A percentile compares a stretch with the other conserved stretches of the same genome.
phyloP scores from a whole-genome alignment of 495 filamentous ascomycete species.

The Neurospora sp. region DNA sequence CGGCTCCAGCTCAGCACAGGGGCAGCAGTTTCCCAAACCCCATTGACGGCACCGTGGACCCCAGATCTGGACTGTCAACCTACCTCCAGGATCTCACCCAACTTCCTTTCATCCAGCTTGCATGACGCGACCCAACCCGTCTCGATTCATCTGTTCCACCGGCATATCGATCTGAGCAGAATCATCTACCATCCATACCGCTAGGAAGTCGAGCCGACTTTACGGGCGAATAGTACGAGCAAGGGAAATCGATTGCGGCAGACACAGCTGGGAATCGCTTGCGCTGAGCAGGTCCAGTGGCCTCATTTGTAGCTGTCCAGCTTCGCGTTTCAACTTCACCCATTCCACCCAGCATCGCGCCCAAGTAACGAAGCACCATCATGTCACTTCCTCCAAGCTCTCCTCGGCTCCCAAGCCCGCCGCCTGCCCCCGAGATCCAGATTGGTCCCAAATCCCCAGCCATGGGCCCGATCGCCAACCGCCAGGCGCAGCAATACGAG shows the following conservation, averaged over 20 bases:
- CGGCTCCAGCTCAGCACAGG: background rate
- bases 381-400: conserved; percentile 66
- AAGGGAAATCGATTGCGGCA: background rate
- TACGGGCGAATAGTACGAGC: background rate
- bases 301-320: background rate
- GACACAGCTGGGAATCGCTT: background rate
- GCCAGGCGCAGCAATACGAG: conserved; percentile 49
- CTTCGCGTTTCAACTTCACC: background rate
- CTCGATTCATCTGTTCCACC: background rate
- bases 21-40: background rate
- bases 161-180: background rate
- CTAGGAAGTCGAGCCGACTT: background rate
- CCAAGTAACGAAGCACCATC: conserved; percentile 2
- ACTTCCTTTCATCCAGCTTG: background rate
- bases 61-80: background rate
- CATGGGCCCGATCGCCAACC: conserved; percentile 43
- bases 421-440: conserved; percentile 84
- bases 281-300: background rate
- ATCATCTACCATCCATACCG: background rate
- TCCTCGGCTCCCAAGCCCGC: conserved; percentile 78
- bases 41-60: background rate
- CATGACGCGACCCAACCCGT: background rate
- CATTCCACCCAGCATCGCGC: background rate
- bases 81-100: background rate
- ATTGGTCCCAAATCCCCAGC: conserved; percentile 75